These are phyloP conservation scores for Dipodascopsis uninucleata DNA, from an alignment of 805 yeast genomes.

Conservation along the genomic window DNA sequence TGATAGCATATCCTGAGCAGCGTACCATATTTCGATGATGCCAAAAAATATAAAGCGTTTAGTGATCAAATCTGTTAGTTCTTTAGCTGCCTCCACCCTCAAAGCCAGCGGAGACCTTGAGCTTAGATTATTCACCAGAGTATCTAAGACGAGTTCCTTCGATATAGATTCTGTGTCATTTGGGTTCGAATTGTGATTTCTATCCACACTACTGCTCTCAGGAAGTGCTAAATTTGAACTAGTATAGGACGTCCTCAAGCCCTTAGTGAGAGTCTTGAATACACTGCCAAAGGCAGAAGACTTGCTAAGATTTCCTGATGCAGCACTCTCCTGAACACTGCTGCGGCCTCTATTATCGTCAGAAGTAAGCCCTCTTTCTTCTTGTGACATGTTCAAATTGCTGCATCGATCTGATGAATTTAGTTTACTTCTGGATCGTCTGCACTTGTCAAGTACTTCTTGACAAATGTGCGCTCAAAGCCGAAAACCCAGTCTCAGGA, in stretches of 20 bases:
- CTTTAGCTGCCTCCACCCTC: constrained; percentile 47
- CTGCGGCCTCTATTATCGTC: no score
- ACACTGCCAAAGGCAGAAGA: constrained; percentile 30
- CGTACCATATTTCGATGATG: constrained; percentile 72
- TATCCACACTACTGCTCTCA: constrained; percentile 10
- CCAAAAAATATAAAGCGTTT: constrained; percentile 50
- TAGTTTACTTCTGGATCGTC: no score
- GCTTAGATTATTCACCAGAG: background rate
- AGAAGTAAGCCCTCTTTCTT: no score
- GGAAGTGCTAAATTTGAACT: constrained; percentile 19
- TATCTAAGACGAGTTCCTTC: constrained; percentile 29
- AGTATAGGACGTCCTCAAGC: constrained; percentile 30
- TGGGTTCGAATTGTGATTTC: constrained; percentile 32
- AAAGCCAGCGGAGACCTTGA: constrained; percentile 31
- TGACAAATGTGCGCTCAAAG: no score
- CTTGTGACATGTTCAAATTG: no score
- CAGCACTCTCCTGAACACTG: background rate
- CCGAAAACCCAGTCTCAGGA: no score
- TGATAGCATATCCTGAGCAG: constrained; percentile 53
- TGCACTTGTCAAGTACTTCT: no score
- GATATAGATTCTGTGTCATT: constrained; percentile 34
- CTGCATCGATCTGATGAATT: no score
- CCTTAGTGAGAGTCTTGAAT: constrained; percentile 32
- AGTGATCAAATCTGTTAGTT: constrained; percentile 49
- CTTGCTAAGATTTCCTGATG: no score